Base-by-base conservation (phyloP, 345 rosid genomes). In the Luvunga scandens region DNA sequence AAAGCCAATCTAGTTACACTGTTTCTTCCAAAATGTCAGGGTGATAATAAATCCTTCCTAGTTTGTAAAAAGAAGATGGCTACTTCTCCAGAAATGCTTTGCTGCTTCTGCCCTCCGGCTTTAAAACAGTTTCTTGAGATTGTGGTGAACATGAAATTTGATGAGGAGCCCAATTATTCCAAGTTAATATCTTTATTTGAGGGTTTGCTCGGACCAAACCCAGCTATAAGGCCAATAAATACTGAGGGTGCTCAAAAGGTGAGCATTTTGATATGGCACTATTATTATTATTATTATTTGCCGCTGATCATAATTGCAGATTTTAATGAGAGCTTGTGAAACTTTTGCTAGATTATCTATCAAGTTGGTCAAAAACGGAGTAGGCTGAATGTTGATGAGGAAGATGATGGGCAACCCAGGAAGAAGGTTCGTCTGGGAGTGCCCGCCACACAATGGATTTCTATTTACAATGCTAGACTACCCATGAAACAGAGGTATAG, bases 31-130 rank as follows among this genome's bases (percentile, higher is more conserved):
- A 38, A 75, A 81, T 82, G 66, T 73, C 68, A 97, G 99, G 99
- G 99, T 67, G 99, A 97, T 83, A 94, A 97, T 79, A 97, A 97
- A 83, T 91, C 98, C 12, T 97, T 94, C 84, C 91, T 97, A 60
- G 98, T 97, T 76, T 90, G 98, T 85, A 97, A 97, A 87, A 97
- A 97, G 87, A 97, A 97, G 90, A 93, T 97, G 99, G 91, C 91
- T 57, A 90, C 96, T 56, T 85, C 98, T 71, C 92, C 97, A 1
- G 98, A 97, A 77, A 83, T 84, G 86, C 90, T 97, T 63, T 97
- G 98, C 85, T 91, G 97, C 86, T 90, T 92, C 89, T 97, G 97
- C 66, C 99, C 99, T 70, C 84, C 85, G 39, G 92, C 98, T 75
- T 89, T 97, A 63, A 90, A 85, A 84, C 93, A 87, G 61, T 93